Conservation (phyloP, 441 rosid species). For the Pelargonium cotyledonis region DNA sequence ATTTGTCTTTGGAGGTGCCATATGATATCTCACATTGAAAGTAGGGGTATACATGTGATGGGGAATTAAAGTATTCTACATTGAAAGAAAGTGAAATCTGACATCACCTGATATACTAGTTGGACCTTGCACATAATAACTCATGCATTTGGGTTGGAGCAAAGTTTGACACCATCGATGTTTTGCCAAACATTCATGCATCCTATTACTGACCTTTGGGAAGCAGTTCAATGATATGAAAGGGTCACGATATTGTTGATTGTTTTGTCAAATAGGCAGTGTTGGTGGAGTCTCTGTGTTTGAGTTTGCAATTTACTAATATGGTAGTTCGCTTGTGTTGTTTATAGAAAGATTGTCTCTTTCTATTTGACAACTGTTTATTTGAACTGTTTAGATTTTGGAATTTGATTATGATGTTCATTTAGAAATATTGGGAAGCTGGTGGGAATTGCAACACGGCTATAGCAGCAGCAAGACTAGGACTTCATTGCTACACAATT, state of each 20-base stretch:
- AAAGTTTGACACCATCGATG: too few species aligned
- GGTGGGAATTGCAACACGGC: constrained; percentile 98
- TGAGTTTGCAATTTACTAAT: background rate
- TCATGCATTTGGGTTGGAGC: too few species aligned
- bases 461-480: constrained; percentile 91
- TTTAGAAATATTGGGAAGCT: constrained; percentile 85
- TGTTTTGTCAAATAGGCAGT: background rate
- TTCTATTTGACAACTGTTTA: background rate
- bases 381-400: background rate
- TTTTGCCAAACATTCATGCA: too few species aligned
- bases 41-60: background rate
- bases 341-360: background rate
- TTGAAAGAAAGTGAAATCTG: too few species aligned
- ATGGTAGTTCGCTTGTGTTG: background rate
- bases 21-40: background rate
- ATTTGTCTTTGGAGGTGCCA: background rate
- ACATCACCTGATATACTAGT: too few species aligned
- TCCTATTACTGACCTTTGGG: background rate
- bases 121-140: too few species aligned
- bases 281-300: background rate
- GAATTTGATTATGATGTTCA: constrained; percentile 20
- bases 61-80: too few species aligned
- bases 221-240: background rate
- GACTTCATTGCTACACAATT: constrained; percentile 66
- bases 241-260: background rate